Base-by-base conservation (phyloP, 1,284 basidiomycete species). In the Puccinia novopanici region DNA sequence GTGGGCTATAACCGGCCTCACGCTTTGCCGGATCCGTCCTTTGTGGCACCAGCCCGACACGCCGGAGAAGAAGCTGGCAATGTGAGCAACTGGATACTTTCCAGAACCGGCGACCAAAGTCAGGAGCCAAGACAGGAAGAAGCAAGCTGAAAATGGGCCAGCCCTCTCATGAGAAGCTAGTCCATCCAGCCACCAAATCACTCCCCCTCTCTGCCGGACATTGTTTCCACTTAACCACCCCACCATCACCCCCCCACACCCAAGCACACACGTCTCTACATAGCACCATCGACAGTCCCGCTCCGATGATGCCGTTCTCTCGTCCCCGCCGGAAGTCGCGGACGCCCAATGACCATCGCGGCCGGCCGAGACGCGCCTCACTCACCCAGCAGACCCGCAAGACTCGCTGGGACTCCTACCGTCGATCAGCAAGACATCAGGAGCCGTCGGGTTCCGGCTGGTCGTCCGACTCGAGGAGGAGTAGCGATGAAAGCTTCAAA, bases 401-500 rank as follows among this genome's bases (percentile, higher is more conserved):
- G 30, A 70, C 45, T 50, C 50, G 68, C 42, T 40, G 42, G 40
- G 45, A 70, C 37, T 70, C 68, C 8, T 54, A 48, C 45, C 68
- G 27, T 15, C 68, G 45, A 30, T 50, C 50, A 50, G 42, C 45
- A 70, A 63, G 37, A 63, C 61, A 63, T 63, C 34, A 40, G 37
- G 37, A 40, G 37, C 61, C 61, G 19, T 63, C 61, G 17, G 40
- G 13, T 63, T 54, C 68, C 22, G 68, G 50, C 15, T 50, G 50
- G 50, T 70, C 50, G 19, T 54, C 45, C 30, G 45, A 50, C 50
- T 68, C 67, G 17, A 34, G 34, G 34, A 42, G 57, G 12, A 63
- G 24, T 48, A 76, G 74, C 22, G 63, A 76, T 50, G 74, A 76
- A 65, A 76, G 74, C 61, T 76, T 76, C 61, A 34, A 57, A 22